These are phyloP conservation scores for Gremmenia infestans DNA, from an alignment of 2,329 filamentous ascomycete species.

Conservation along the genomic window DNA sequence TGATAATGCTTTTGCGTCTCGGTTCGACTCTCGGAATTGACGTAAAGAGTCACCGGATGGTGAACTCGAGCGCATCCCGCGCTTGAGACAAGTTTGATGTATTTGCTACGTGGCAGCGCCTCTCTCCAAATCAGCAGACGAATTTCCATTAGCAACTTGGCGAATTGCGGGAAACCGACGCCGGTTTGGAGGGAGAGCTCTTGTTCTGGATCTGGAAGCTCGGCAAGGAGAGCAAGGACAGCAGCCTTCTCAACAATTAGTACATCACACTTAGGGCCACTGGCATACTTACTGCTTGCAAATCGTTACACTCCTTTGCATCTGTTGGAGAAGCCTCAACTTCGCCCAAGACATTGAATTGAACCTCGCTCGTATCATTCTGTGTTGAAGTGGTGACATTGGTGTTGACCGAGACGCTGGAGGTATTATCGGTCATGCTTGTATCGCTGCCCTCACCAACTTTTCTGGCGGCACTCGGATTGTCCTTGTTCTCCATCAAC, in stretches of 20 bases:
- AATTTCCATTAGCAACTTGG: background rate
- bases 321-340: background rate
- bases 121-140: background rate
- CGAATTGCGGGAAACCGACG: background rate
- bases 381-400: too few relatives aligned
- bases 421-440: too few relatives aligned
- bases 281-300: background rate
- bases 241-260: background rate
- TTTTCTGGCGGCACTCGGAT: too few relatives aligned
- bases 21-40: background rate
- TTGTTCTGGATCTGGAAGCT: background rate
- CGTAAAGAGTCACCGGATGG: background rate
- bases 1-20: background rate
- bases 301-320: background rate
- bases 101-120: background rate
- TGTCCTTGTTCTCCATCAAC: too few relatives aligned
- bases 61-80: background rate
- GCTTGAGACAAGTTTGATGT: background rate
- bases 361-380: background rate
- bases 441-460: too few relatives aligned
- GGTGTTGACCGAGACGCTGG: too few relatives aligned
- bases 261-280: background rate
- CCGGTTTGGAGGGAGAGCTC: background rate
- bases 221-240: background rate
- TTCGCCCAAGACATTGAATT: background rate